Evolutionary conservation across 2,329 filamentous ascomycete species (phyloP).

Genomic region (Thielaviopsis punctulata): DNA sequence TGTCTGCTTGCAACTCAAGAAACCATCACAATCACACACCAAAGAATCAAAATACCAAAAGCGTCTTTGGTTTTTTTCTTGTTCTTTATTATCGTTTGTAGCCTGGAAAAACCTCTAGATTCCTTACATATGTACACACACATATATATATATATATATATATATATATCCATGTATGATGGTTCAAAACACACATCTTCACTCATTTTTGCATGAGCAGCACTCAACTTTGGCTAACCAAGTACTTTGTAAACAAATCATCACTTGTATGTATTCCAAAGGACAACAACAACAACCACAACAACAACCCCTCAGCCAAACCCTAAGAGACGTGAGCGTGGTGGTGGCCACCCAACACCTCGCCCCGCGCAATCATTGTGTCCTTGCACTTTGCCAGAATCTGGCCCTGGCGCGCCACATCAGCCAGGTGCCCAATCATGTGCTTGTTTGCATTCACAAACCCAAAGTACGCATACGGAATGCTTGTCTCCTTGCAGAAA

Average conservation of each 20-base stretch:
- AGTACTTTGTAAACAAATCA: neutral
- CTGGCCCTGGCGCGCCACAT: conserved; percentile 63
- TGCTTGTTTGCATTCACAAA: conserved; percentile 72
- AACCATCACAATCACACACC: too few relatives aligned
- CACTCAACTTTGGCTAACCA: too few relatives aligned
- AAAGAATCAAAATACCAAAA: neutral
- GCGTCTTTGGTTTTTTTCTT: neutral
- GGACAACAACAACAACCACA: neutral
- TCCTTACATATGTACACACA: neutral
- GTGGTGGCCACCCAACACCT: conserved; percentile 11
- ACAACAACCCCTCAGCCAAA: neutral
- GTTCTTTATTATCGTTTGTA: too few relatives aligned
- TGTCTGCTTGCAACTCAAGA: too few relatives aligned
- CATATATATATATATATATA: neutral
- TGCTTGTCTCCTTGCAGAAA: conserved; percentile 66
- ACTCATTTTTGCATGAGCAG: too few relatives aligned
- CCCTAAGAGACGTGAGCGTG: conserved; percentile 13
- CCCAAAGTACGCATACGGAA: conserved; percentile 73
- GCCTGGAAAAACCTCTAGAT: neutral
- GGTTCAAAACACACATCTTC: too few relatives aligned
- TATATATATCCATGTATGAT: too few relatives aligned
- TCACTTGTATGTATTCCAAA: neutral
- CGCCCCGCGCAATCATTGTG: conserved; percentile 11
- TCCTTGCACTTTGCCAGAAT: conserved; percentile 60
- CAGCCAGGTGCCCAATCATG: conserved; percentile 58